phyloP scores from a whole-genome alignment of 306 rosid species.

The Cucumis cinereus region DNA sequence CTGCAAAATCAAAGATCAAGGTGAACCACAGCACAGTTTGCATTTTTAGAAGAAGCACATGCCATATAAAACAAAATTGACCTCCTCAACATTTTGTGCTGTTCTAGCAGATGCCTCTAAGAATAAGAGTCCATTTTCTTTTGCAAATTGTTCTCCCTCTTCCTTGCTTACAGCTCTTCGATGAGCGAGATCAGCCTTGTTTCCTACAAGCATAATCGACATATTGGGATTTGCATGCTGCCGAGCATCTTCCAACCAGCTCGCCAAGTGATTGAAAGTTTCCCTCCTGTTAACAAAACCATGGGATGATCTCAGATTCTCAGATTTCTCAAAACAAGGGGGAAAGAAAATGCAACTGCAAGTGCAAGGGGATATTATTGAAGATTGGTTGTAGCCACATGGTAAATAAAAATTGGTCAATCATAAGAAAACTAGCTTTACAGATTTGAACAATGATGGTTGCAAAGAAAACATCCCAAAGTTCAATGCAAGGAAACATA shows the following conservation, averaged over 20 bases:
- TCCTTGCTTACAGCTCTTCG: constrained; percentile 91
- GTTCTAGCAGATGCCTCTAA: constrained; percentile 96
- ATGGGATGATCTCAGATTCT: neutral
- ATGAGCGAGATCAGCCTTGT: constrained; percentile 83
- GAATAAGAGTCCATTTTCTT: constrained; percentile 88
- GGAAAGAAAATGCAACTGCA: neutral
- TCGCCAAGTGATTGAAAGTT: constrained; percentile 72
- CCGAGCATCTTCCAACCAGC: constrained; percentile 98
- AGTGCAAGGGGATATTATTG: neutral
- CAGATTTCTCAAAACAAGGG: neutral
- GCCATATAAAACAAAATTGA: constrained; percentile 14
- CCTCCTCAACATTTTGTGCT: constrained; percentile 96
- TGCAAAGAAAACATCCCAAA: neutral
- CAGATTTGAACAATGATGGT: neutral
- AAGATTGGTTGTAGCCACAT: neutral
- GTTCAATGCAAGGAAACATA: neutral
- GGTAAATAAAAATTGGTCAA: neutral
- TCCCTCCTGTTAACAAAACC: constrained; percentile 58
- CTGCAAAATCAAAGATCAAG: constrained; percentile 19
- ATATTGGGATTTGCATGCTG: constrained; percentile 97
- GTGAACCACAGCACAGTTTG: neutral
- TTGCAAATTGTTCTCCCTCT: constrained; percentile 96
- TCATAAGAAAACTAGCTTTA: neutral
- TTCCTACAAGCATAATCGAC: constrained; percentile 87
- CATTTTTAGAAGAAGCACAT: neutral